A percentile compares a stretch with the other conserved stretches of the same genome.
These are phyloP conservation scores for Lomentospora prolificans DNA, from an alignment of 2,329 filamentous ascomycete genomes.

Conservation along the genomic window DNA sequence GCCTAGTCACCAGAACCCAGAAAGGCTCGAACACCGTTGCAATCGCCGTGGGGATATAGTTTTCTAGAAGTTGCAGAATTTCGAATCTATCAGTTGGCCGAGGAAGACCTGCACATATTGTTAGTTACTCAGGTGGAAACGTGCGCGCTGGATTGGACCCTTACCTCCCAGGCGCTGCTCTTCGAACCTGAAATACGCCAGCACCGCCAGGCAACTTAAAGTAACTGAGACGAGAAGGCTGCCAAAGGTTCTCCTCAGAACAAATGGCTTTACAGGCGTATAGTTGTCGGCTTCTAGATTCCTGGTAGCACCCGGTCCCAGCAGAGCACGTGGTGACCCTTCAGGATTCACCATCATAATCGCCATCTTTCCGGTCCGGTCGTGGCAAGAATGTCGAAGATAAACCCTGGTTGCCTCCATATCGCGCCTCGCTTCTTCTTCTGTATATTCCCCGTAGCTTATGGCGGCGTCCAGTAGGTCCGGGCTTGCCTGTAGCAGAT, in stretches of 20 bases:
- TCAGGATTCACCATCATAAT: too few relatives aligned
- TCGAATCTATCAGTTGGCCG: conserved; percentile 22
- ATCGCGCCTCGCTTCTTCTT: too few relatives aligned
- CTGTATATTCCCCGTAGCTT: too few relatives aligned
- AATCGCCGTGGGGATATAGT: conserved; percentile 43
- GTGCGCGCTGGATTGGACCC: neutral
- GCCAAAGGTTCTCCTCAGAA: conserved; percentile 13
- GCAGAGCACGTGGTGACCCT: too few relatives aligned
- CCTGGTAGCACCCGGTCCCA: too few relatives aligned
- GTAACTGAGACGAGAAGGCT: conserved; percentile 12
- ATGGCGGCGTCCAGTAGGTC: conserved; percentile 9
- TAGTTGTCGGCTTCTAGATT: conserved; percentile 1
- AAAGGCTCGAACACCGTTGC: conserved; percentile 47
- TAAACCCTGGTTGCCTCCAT: too few relatives aligned
- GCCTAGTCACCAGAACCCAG: conserved; percentile 44
- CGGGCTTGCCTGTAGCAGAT: conserved; percentile 14
- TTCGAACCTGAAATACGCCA: conserved; percentile 17
- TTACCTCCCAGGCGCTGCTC: conserved; percentile 15
- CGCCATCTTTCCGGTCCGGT: too few relatives aligned
- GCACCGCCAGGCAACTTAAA: conserved; percentile 9
- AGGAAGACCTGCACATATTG: conserved; percentile 17
- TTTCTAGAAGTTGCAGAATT: conserved; percentile 28
- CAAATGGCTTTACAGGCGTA: conserved; percentile 16
- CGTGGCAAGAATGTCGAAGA: too few relatives aligned
- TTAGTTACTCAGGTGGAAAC: neutral